Evolutionary conservation across 805 yeast genomes (phyloP), one percentile per base, ranked within the genome.

Genomic region (Starmerella floricola): DNA sequence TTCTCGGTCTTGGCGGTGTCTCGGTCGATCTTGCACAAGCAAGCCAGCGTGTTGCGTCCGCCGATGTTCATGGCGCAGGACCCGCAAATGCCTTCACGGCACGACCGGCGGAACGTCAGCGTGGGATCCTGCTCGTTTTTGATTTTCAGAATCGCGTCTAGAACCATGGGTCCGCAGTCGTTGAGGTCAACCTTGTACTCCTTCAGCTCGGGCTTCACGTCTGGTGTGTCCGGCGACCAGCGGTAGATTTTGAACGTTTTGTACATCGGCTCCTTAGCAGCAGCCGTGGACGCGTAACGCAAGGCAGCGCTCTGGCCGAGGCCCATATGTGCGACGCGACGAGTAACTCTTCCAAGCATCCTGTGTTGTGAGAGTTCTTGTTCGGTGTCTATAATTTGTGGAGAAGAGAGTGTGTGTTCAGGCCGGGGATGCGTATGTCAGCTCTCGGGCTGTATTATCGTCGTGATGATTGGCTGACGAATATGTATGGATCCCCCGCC

Each of bases 61-160:
- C 94, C 94, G 64, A 91, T 91, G 72, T 91, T 91, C 98, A 91
- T 91, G 54, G 98, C 98, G 71, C 98, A 91, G 6, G 97, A 88
- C 43, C 98, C 98, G 71, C 98, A 91, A 54, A 91, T 91, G 58
- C 98, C 98, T 69, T 91, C 98, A 71, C 98, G 85, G 70, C 98
- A 91, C 34, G 96, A 86, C 67, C 98, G 79, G 71, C 98, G 79
- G 67, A 91, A 83, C 4, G 98, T 91, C 61, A 91, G 74, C 26
- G 96, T 83, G 36, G 96, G 65, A 63, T 91, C 98, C 66, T 85
- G 93, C 67, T 91, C 98, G 64, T 88, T 86, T 67, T 91, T 91
- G 66, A 91, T 86, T 67, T 87, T 87, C 53, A 91, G 65, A 46
- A 91, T 66, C 21, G 97, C 98, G 65, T 91, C 98, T 59, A 91